These are phyloP conservation scores for Rhizopus arrhizus DNA, from an alignment of 371 early-diverging fungal genomes.

Conservation along the genomic window DNA sequence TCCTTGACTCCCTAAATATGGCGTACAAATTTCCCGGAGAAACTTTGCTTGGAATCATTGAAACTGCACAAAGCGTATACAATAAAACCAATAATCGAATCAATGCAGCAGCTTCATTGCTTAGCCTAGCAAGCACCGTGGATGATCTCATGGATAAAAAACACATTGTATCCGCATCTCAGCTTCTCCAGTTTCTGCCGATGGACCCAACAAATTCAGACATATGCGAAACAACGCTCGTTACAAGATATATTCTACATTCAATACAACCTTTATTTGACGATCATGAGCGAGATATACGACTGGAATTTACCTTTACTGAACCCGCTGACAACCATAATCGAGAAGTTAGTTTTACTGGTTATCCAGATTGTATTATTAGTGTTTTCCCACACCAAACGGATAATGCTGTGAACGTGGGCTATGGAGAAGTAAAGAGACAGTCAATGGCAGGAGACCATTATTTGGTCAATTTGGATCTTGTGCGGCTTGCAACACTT, in stretches of 20 bases:
- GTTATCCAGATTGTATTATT: conserved; percentile 29
- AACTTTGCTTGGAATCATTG: conserved; percentile 16
- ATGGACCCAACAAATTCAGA: conserved; percentile 19
- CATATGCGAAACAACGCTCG: conserved; percentile 22
- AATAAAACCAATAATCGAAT: conserved; percentile 16
- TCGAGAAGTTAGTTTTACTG: conserved; percentile 14
- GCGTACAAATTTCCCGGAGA: conserved; percentile 21
- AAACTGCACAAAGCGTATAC: conserved; percentile 23
- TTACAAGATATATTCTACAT: conserved; percentile 30
- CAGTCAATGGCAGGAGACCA: conserved; percentile 23
- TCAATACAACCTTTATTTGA: conserved; percentile 29
- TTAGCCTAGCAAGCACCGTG: conserved; percentile 18
- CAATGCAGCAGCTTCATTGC: conserved; percentile 20
- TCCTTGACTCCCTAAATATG: conserved; percentile 18
- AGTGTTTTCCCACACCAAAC: conserved; percentile 24
- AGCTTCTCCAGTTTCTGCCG: conserved; percentile 23
- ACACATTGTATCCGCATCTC: conserved; percentile 21
- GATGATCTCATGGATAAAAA: conserved; percentile 25
- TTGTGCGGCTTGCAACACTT: conserved; percentile 27
- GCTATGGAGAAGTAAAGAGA: conserved; percentile 26
- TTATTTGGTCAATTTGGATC: conserved; percentile 31
- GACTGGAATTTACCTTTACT: conserved; percentile 22
- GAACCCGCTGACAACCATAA: conserved; percentile 24
- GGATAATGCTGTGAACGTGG: conserved; percentile 21
- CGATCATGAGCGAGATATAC: conserved; percentile 24